phyloP scores from a whole-genome alignment of 352 stramenopile species.

The Globisporangium sylvaticum region DNA sequence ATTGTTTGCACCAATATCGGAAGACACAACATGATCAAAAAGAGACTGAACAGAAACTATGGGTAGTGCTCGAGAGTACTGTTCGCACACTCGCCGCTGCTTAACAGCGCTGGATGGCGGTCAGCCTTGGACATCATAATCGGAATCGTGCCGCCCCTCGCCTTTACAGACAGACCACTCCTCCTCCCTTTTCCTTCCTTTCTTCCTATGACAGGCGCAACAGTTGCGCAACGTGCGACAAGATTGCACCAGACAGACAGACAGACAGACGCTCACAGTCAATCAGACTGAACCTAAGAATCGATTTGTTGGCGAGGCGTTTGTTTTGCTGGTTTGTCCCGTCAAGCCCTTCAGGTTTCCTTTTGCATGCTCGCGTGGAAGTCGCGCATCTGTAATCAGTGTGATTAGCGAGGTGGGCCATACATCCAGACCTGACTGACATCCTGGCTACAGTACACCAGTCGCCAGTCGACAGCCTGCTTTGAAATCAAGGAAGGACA shows the following conservation, averaged over 20 bases:
- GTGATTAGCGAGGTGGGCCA: background rate
- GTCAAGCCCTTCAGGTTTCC: background rate
- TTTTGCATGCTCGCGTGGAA: background rate
- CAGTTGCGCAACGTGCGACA: background rate
- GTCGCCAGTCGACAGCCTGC: background rate
- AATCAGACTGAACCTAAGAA: background rate
- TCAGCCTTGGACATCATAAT: background rate
- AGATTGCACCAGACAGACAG: background rate
- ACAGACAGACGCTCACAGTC: background rate
- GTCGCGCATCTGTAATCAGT: background rate
- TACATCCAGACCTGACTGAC: background rate
- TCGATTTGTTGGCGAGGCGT: background rate
- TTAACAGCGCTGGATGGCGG: background rate
- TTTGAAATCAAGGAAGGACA: background rate
- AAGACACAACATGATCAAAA: too few relatives aligned
- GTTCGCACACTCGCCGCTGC: background rate
- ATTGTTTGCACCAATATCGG: too few relatives aligned
- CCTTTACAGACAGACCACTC: background rate
- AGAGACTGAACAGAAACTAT: background rate
- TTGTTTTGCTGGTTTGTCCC: background rate
- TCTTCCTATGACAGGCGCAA: background rate
- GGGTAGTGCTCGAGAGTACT: background rate
- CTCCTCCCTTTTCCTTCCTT: too few relatives aligned
- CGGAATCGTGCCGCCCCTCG: background rate
- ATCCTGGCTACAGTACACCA: too few relatives aligned